Percentiles rank a stretch among this genome's conserved stretches.
phyloP scores from a whole-genome alignment of 164 flowering plant genomes.

The Piper betle region DNA sequence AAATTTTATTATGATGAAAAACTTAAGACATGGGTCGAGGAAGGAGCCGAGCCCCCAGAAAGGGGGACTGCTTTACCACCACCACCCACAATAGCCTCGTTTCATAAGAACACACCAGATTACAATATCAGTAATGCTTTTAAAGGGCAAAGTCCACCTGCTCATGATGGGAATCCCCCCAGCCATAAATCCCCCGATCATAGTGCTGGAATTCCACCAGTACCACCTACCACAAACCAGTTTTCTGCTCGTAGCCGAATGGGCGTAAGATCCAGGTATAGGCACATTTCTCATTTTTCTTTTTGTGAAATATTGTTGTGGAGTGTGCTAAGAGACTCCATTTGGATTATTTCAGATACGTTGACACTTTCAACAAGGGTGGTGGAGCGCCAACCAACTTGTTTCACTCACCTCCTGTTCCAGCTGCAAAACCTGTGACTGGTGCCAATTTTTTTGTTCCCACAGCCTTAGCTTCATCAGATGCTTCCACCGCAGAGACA shows the following conservation, averaged over 20 bases:
- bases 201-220: constrained; percentile 64
- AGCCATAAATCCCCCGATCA: constrained; percentile 30
- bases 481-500: constrained; percentile 22
- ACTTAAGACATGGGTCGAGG: constrained; percentile 96
- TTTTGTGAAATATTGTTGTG: neutral
- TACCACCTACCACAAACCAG: constrained; percentile 71
- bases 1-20: constrained; percentile 93
- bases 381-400: constrained; percentile 41
- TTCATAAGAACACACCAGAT: constrained; percentile 53
- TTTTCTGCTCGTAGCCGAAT: constrained; percentile 80
- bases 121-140: constrained; percentile 33
- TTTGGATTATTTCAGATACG: constrained; percentile 57
- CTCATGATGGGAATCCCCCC: constrained; percentile 31
- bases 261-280: constrained; percentile 83
- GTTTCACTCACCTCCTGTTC: constrained; percentile 62
- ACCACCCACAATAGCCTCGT: constrained; percentile 60
- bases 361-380: constrained; percentile 88
- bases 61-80: constrained; percentile 76
- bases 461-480: constrained; percentile 25
- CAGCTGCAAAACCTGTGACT: constrained; percentile 42
- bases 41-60: constrained; percentile 77
- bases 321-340: neutral
- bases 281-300: neutral
- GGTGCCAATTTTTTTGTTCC: constrained; percentile 70
- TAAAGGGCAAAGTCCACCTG: constrained; percentile 24